Evolutionary conservation across 148 eudicot species (phyloP).

Genomic region (Nepenthes mirabilis): DNA sequence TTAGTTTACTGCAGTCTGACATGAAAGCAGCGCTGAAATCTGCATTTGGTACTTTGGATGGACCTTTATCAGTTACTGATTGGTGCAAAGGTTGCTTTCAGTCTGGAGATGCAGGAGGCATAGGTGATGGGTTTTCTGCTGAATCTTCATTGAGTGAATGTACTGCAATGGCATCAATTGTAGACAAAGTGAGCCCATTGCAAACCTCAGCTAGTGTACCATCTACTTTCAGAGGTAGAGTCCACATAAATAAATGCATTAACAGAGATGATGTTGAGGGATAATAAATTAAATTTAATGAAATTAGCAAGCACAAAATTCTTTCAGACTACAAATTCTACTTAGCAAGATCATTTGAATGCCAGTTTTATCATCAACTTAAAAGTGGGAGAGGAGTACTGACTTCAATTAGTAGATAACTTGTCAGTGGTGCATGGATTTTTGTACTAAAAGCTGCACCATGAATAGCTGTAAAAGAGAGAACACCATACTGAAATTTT

Average conservation of each 20-base stretch:
- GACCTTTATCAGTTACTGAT: slow-evolving; percentile 73
- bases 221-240: slow-evolving; percentile 51
- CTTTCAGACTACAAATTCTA: no score
- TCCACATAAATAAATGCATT: not conserved
- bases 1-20: slow-evolving; percentile 78
- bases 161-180: slow-evolving; percentile 48
- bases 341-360: no score
- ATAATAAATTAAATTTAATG: not conserved
- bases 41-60: slow-evolving; percentile 76
- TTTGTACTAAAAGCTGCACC: no score
- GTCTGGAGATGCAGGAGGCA: slow-evolving; percentile 44
- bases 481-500: no score
- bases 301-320: no score
- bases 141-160: slow-evolving; percentile 68
- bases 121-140: slow-evolving; percentile 59
- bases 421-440: no score
- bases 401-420: no score
- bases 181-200: slow-evolving; percentile 71
- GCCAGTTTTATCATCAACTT: no score
- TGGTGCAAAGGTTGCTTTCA: slow-evolving; percentile 87
- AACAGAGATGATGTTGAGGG: no score
- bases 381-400: no score
- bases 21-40: slow-evolving; percentile 71
- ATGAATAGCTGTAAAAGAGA: no score
- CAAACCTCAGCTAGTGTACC: slow-evolving; percentile 49